Percentiles rank a stretch among this genome's conserved stretches.
Conservation (phyloP, 257 asterid genomes). For the Rhazya stricta region DNA sequence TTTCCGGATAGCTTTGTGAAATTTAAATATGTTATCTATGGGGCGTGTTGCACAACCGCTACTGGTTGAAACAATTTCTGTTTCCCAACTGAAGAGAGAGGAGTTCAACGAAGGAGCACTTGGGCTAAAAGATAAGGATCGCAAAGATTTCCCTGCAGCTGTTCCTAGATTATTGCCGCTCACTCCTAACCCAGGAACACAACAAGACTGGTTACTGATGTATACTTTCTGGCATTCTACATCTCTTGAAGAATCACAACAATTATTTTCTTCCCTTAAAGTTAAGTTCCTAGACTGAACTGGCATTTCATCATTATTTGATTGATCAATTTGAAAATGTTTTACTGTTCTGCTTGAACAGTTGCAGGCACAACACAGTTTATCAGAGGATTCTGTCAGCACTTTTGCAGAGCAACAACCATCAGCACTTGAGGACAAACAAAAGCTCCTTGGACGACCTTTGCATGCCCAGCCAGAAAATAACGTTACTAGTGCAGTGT, state of each 20-base stretch:
- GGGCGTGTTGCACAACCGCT: slow-evolving; percentile 60
- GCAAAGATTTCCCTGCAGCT: slow-evolving; percentile 70
- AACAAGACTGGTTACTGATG: slow-evolving; percentile 59
- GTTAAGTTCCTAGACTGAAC: slow-evolving; percentile 34
- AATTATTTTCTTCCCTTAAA: slow-evolving; percentile 32
- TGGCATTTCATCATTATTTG: slow-evolving; percentile 31
- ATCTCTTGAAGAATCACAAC: slow-evolving; percentile 27
- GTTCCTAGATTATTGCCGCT: slow-evolving; percentile 55
- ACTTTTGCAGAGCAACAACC: slow-evolving; percentile 61
- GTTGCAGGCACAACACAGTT: slow-evolving; percentile 47
- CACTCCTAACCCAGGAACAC: slow-evolving; percentile 96
- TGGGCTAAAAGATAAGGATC: slow-evolving; percentile 70
- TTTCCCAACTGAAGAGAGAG: slow-evolving; percentile 90
- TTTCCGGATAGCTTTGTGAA: slow-evolving; percentile 93
- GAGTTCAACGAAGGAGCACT: slow-evolving; percentile 90
- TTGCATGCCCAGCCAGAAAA: slow-evolving; percentile 99
- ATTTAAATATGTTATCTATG: slow-evolving; percentile 83
- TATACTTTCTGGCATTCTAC: slow-evolving; percentile 42
- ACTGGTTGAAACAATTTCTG: slow-evolving; percentile 47
- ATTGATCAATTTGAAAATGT: slow-evolving; percentile 25
- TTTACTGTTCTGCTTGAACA: slow-evolving; percentile 35
- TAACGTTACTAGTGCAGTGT: slow-evolving; percentile 78
- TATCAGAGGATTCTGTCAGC: slow-evolving; percentile 32
- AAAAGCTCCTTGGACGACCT: slow-evolving; percentile 61
- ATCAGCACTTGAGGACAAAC: slow-evolving; percentile 56